Evolutionary conservation across 371 early-diverging fungal species (phyloP).

Genomic region (Circinella umbellata): DNA sequence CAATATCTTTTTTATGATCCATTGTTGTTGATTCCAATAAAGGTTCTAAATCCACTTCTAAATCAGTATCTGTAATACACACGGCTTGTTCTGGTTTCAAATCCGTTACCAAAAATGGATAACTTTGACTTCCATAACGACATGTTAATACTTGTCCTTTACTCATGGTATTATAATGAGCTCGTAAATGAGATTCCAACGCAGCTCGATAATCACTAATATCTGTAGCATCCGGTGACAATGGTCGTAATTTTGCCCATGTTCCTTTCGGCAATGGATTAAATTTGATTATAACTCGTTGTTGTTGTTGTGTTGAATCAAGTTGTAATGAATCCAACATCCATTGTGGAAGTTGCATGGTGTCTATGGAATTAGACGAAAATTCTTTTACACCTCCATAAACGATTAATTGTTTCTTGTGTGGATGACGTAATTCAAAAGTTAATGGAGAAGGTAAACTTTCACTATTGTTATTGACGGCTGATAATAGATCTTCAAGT

Average conservation of each 20-base stretch:
- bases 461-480: constrained; percentile 18
- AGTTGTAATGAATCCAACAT: constrained; percentile 53
- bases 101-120: constrained; percentile 70
- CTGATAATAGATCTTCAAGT: constrained; percentile 57
- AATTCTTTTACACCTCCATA: constrained; percentile 86
- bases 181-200: constrained; percentile 77
- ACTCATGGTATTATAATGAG: constrained; percentile 75
- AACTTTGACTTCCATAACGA: constrained; percentile 55
- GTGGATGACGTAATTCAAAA: constrained; percentile 66
- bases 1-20: constrained; percentile 6
- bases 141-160: constrained; percentile 69
- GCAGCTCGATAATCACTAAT: constrained; percentile 75
- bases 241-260: constrained; percentile 71
- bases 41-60: constrained; percentile 81
- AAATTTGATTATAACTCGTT: constrained; percentile 54
- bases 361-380: constrained; percentile 35
- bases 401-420: constrained; percentile 36
- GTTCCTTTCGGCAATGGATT: constrained; percentile 70
- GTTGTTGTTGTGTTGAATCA: constrained; percentile 44
- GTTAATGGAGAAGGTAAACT: constrained; percentile 70
- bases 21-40: constrained; percentile 22
- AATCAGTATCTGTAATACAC: constrained; percentile 81
- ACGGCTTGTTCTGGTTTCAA: constrained; percentile 72
- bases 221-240: constrained; percentile 55
- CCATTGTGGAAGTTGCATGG: constrained; percentile 65